phyloP scores from a whole-genome alignment of 768 basidiomycete species.

The Sarcodon aspratus region DNA sequence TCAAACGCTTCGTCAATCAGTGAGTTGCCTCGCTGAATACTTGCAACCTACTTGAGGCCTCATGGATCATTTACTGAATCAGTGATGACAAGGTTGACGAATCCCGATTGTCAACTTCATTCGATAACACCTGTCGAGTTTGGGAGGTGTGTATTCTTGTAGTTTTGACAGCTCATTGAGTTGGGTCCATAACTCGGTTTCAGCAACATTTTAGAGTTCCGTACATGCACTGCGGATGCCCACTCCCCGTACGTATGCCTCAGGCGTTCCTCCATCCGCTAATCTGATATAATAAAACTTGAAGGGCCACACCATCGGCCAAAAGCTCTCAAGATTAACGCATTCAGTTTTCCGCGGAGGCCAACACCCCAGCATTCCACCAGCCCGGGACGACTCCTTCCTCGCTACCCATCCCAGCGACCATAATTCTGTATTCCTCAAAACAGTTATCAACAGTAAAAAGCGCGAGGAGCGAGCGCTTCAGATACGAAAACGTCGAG shows the following conservation, averaged over 20 bases:
- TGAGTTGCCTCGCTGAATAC: constrained; percentile 16
- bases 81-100: constrained; percentile 44
- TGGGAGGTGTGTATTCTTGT: constrained; percentile 26
- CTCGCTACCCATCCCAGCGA: constrained; percentile 46
- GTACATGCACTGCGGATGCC: constrained; percentile 54
- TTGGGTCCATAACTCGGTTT: too few relatives aligned
- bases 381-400: constrained; percentile 24
- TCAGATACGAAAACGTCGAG: constrained; percentile 15
- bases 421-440: constrained; percentile 33
- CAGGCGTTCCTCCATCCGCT: too few relatives aligned
- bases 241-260: constrained; percentile 17
- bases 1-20: constrained; percentile 45
- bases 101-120: constrained; percentile 26
- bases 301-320: constrained; percentile 27
- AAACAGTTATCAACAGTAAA: constrained; percentile 9
- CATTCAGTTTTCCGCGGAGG: neutral
- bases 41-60: neutral
- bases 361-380: constrained; percentile 8
- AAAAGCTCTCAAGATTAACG: constrained; percentile 18
- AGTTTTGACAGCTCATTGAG: too few relatives aligned
- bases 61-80: neutral
- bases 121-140: constrained; percentile 38
- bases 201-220: constrained; percentile 35
- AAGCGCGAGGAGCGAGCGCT: constrained; percentile 12
- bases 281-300: too few relatives aligned